Base-by-base conservation (phyloP, 192 early-diverging fungal genomes). In the Linnemannia exigua region DNA sequence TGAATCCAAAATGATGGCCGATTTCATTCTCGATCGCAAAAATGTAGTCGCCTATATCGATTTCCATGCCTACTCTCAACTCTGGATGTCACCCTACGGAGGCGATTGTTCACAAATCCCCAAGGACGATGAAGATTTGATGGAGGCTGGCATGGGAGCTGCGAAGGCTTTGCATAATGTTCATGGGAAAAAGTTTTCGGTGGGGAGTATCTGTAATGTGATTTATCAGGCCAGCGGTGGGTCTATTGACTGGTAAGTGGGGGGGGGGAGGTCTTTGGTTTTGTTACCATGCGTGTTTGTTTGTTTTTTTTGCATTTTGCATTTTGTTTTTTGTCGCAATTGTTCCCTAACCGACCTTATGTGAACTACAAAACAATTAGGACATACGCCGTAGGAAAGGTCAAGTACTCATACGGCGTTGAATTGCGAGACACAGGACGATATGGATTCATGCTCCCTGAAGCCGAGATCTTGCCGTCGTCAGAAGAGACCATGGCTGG, bases 61-160 rank as follows among this genome's bases (percentile, higher is more conserved):
- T 72, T 74, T 90, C 31, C 90, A 90, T 69, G 87, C 90, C 5
- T 90, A 87, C 70, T 81, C 88, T 15, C 90, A 90, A 70, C 84
- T 91, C 6, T 93, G 91, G 86, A 90, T 93, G 91, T 89, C 79
- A 17, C 89, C 90, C 41, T 90, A 76, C 48, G 88, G 88, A 28
- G 85, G 70, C 7, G 88, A 87, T 54, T 91, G 89, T 58, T 28
- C 52, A 16, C 33, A 71, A 14, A 47, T 79, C 6, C 81, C 88
- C 33, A 81, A 70, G 22, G 86, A 90, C 37, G 73, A 88, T 41
- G 88, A 86, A 25, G 88, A 87, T 51, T 70, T 87, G 37, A 58
- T 84, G 16, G 87, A 86, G 16, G 89, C 70, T 28, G 89, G 74
- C 5, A 70, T 85, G 87, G 78, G 80, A 1, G 83, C 90, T 3